A percentile compares a stretch with the other conserved stretches of the same genome.
Conservation (phyloP, 208 protist species). For the Acanthamoeba triangularis region DNA sequence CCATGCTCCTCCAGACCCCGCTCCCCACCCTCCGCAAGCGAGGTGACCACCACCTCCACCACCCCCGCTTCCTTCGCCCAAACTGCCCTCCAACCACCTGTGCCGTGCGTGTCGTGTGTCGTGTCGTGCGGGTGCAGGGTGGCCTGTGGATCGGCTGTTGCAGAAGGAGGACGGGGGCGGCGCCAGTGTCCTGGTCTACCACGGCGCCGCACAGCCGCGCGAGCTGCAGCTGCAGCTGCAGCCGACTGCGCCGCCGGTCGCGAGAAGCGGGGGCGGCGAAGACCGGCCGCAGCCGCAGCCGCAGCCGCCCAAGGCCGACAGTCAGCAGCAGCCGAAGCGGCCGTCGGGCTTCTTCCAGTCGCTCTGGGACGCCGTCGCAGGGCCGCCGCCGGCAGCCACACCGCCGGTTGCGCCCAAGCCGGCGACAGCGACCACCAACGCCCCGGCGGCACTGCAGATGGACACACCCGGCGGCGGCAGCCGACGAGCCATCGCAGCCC, state of each 20-base stretch:
- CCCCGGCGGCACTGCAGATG: too few species aligned
- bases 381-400: neutral
- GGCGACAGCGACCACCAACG: too few species aligned
- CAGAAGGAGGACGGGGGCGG: neutral
- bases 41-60: neutral
- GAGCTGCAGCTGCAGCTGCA: neutral
- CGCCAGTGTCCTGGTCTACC: neutral
- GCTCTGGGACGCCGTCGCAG: conserved; percentile 16
- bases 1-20: conserved; percentile 62
- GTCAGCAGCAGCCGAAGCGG: neutral
- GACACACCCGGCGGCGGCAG: too few species aligned
- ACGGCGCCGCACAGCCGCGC: neutral
- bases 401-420: neutral
- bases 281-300: too few species aligned
- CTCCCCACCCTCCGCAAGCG: conserved; percentile 47
- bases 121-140: neutral
- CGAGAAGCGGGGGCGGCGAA: neutral
- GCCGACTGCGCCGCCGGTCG: neutral
- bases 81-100: neutral
- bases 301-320: neutral
- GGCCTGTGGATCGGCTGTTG: conserved; percentile 61
- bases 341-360: conserved; percentile 2
- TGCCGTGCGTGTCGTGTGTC: too few species aligned
- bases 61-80: neutral
- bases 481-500: neutral